Evolutionary conservation across 2,329 filamentous ascomycete genomes (phyloP).

Genomic region (Ophiostoma australiae): DNA sequence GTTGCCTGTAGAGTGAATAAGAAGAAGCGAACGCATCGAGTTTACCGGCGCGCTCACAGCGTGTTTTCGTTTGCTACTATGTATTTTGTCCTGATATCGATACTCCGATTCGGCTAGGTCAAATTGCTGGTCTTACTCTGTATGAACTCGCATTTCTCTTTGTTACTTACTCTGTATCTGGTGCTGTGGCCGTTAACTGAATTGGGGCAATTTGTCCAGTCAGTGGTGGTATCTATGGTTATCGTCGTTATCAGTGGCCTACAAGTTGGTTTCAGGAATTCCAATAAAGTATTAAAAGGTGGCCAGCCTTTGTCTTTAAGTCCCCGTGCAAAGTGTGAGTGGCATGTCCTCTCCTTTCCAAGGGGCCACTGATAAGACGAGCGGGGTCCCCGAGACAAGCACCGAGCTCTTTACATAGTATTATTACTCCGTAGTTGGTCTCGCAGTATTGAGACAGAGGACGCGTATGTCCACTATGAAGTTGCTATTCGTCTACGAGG

Average conservation of each 20-base stretch:
- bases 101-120: neutral
- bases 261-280: neutral
- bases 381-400: conserved; percentile 4
- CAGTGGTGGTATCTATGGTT: neutral
- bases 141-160: neutral
- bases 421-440: neutral
- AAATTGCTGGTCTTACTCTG: neutral
- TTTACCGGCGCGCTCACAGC: neutral
- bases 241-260: neutral
- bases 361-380: conserved; percentile 2
- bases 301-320: neutral
- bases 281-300: neutral
- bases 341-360: neutral
- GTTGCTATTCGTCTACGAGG: neutral
- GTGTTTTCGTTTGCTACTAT: neutral
- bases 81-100: neutral
- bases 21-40: neutral
- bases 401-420: neutral
- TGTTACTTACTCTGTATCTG: neutral
- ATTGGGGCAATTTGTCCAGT: conserved; percentile 10
- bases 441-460: neutral
- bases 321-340: neutral
- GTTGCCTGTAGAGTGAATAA: too few relatives aligned
- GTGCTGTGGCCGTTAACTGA: neutral
- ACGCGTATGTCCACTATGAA: conserved; percentile 5